phyloP scores from a whole-genome alignment of 2,329 filamentous ascomycete genomes.

The Stenocarpella maydis region DNA sequence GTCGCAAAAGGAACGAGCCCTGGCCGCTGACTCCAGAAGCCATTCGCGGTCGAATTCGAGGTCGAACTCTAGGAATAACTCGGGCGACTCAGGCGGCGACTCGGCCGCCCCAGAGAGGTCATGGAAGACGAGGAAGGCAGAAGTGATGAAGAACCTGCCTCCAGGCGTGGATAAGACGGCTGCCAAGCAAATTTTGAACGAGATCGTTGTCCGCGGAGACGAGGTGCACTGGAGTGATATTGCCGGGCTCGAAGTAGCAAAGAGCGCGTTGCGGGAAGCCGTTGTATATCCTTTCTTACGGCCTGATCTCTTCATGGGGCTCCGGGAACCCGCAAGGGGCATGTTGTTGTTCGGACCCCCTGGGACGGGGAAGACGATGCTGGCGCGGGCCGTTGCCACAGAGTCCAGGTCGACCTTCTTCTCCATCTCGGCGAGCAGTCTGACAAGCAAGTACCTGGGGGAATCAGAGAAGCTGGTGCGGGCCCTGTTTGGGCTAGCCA shows the following conservation, averaged over 20 bases:
- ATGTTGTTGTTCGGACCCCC: conserved; percentile 97
- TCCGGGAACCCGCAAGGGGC: conserved; percentile 90
- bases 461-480: conserved; percentile 97
- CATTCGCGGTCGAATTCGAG: conserved; percentile 27
- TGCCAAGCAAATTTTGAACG: conserved; percentile 92
- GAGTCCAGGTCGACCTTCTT: conserved; percentile 97
- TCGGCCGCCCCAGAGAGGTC: conserved; percentile 52
- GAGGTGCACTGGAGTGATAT: conserved; percentile 96
- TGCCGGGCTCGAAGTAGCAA: conserved; percentile 88
- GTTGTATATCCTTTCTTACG: conserved; percentile 97
- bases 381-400: conserved; percentile 92
- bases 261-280: conserved; percentile 90
- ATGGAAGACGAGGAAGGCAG: conserved; percentile 69
- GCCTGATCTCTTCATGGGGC: conserved; percentile 93
- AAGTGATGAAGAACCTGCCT: conserved; percentile 79
- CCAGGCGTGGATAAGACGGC: conserved; percentile 82
- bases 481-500: conserved; percentile 89
- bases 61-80: conserved; percentile 31
- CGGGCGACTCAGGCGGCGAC: conserved; percentile 52
- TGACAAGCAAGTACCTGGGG: conserved; percentile 95
- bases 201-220: conserved; percentile 93
- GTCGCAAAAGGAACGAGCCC: conserved; percentile 30
- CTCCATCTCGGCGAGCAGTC: conserved; percentile 91
- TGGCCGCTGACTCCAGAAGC: not conserved
- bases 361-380: conserved; percentile 98